phyloP scores from a whole-genome alignment of 805 yeast species.

The Limtongia smithiae region DNA sequence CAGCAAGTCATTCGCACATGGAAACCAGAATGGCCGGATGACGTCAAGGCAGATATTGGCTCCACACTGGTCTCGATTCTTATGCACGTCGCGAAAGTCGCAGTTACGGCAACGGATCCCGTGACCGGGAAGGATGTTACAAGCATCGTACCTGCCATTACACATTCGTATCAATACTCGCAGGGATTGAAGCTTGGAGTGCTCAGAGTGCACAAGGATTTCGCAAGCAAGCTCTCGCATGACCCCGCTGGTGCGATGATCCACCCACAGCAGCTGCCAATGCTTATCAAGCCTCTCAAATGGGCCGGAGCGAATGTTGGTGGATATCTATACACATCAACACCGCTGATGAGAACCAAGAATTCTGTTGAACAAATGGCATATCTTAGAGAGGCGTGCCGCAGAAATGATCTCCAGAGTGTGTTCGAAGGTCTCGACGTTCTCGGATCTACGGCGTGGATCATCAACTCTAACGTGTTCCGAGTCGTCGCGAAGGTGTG shows the following conservation, averaged over 20 bases:
- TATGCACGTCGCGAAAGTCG: conserved; percentile 76
- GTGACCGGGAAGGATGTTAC: conserved; percentile 60
- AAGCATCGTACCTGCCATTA: conserved; percentile 85
- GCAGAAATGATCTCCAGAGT: conserved; percentile 56
- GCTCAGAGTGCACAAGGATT: conserved; percentile 65
- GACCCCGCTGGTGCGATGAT: conserved; percentile 60
- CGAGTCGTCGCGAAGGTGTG: conserved; percentile 70
- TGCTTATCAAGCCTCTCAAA: conserved; percentile 85
- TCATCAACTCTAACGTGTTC: conserved; percentile 71
- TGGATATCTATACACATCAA: conserved; percentile 69
- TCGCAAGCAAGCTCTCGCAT: conserved; percentile 63
- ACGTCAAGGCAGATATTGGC: conserved; percentile 68
- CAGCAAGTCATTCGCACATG: conserved; percentile 2
- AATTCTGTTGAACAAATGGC: conserved; percentile 88
- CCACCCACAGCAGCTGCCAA: conserved; percentile 85
- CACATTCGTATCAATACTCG: conserved; percentile 78
- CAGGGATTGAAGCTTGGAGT: conserved; percentile 80
- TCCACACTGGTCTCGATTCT: conserved; percentile 71
- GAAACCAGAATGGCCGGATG: conserved; percentile 49
- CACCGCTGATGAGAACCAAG: conserved; percentile 66
- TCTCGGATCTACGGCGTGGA: conserved; percentile 87
- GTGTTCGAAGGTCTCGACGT: conserved; percentile 82
- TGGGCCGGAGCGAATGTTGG: conserved; percentile 84
- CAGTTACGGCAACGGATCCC: conserved; percentile 79
- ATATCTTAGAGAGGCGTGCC: conserved; percentile 80